phyloP scores from a whole-genome alignment of 495 filamentous ascomycete species.

The Recurvomyces mirabilis region DNA sequence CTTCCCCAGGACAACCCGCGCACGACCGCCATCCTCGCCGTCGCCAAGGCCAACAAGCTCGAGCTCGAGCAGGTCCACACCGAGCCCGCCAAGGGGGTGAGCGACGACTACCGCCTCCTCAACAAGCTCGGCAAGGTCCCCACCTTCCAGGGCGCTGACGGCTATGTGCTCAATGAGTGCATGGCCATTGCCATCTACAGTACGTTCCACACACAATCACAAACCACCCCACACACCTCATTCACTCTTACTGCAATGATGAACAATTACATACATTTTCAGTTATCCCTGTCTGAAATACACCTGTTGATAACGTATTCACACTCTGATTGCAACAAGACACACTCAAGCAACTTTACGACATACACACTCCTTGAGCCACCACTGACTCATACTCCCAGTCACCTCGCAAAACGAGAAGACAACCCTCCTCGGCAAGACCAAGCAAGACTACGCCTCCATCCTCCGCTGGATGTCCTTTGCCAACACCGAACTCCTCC shows the following conservation, averaged over 20 bases:
- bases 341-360: too few species aligned
- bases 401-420: slow-evolving; percentile 99
- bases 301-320: slow-evolving; percentile 63
- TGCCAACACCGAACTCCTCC: slow-evolving; percentile 74
- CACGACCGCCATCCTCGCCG: slow-evolving; percentile 73
- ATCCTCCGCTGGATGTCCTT: slow-evolving; percentile 96
- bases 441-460: slow-evolving; percentile 97
- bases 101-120: slow-evolving; percentile 66
- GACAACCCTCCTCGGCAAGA: slow-evolving; percentile 96
- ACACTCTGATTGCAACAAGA: slow-evolving; percentile 44
- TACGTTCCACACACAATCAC: slow-evolving; percentile 57
- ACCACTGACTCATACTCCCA: slow-evolving; percentile 28
- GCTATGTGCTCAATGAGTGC: slow-evolving; percentile 75
- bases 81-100: slow-evolving; percentile 46
- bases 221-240: too few species aligned
- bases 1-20: slow-evolving; percentile 66
- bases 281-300: slow-evolving; percentile 99
- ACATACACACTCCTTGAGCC: background rate
- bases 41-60: slow-evolving; percentile 91
- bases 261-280: slow-evolving; percentile 53
- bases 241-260: slow-evolving; percentile 42
- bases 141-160: slow-evolving; percentile 84
- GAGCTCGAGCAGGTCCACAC: slow-evolving; percentile 74
- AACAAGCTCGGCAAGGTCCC: slow-evolving; percentile 86
- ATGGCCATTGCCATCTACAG: slow-evolving; percentile 96